Percentiles rank a stretch among this genome's conserved stretches.
Conservation (phyloP, 2,329 filamentous ascomycete species). For the Chrysoporthe cubensis region DNA sequence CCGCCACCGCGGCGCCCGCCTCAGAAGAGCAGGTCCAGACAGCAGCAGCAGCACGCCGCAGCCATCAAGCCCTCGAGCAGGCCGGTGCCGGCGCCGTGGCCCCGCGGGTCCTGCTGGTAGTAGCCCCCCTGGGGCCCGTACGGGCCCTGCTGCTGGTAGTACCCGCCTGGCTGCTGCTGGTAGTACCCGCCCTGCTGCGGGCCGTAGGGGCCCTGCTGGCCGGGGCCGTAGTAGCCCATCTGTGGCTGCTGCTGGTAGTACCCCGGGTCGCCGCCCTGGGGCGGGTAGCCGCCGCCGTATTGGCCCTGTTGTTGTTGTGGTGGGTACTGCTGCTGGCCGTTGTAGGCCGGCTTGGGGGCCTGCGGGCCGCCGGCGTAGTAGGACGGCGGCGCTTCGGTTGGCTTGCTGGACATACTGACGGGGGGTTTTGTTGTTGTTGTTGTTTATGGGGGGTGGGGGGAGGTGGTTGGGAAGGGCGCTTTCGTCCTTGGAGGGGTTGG, state of each 20-base stretch:
- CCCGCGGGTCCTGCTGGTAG: constrained; percentile 25
- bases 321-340: constrained; percentile 18
- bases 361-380: constrained; percentile 23
- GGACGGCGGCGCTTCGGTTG: constrained; percentile 25
- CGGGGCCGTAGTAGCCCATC: constrained; percentile 21
- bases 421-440: background rate
- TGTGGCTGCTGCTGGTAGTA: constrained; percentile 22
- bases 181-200: constrained; percentile 21
- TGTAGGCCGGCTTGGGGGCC: constrained; percentile 25
- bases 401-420: constrained; percentile 24
- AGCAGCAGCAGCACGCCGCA: constrained; percentile 28
- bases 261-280: constrained; percentile 7
- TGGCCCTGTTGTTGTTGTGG: constrained; percentile 4
- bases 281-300: constrained; percentile 20
- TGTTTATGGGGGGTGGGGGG: background rate
- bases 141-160: constrained; percentile 19
- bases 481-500: too few relatives aligned
- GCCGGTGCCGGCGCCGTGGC: constrained; percentile 19
- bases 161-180: constrained; percentile 21
- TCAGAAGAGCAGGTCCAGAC: constrained; percentile 27
- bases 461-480: background rate
- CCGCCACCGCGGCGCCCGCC: too few relatives aligned
- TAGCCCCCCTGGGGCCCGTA: constrained; percentile 16
- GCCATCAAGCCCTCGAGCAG: constrained; percentile 25
- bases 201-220: constrained; percentile 6